phyloP scores from a whole-genome alignment of 305 asterid species.

The Rubia peregrina region DNA sequence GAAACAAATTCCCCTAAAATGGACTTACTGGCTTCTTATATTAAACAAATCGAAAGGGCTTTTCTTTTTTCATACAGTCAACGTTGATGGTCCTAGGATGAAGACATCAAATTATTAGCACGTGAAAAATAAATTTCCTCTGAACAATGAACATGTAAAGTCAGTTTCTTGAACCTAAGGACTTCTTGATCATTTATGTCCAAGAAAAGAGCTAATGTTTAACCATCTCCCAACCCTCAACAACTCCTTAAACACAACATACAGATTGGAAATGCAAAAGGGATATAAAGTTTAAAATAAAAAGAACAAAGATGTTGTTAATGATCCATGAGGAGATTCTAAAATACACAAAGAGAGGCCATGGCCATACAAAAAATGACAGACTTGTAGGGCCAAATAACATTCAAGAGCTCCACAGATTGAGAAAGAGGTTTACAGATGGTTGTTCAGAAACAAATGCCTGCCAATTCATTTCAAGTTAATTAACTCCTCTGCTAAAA shows the following conservation, averaged over 20 bases:
- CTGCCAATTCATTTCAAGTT: slow-evolving; percentile 8
- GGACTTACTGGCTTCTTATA: slow-evolving; percentile 1
- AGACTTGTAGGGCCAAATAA: slow-evolving; percentile 16
- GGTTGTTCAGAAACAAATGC: slow-evolving; percentile 19
- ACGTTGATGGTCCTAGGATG: background rate
- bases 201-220: slow-evolving; percentile 6
- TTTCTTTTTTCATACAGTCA: background rate
- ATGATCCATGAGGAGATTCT: slow-evolving; percentile 3
- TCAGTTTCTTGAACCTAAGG: slow-evolving; percentile 4
- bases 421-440: slow-evolving; percentile 15
- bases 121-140: slow-evolving; percentile 7
- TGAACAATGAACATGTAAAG: slow-evolving; percentile 6
- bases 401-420: slow-evolving; percentile 15
- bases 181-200: background rate
- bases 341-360: no score
- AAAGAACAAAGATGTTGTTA: background rate
- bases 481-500: slow-evolving; percentile 15
- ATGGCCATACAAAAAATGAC: background rate
- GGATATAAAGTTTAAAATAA: no score
- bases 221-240: slow-evolving; percentile 22
- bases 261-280: slow-evolving; percentile 3
- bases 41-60: background rate
- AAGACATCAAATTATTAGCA: slow-evolving; percentile 3
- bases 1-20: background rate
- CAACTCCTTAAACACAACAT: slow-evolving; percentile 20